Percentiles rank a stretch among this genome's conserved stretches.
These are phyloP conservation scores for Herpotrichia juniperi DNA, from an alignment of 2,329 filamentous ascomycete genomes.

Conservation along the genomic window DNA sequence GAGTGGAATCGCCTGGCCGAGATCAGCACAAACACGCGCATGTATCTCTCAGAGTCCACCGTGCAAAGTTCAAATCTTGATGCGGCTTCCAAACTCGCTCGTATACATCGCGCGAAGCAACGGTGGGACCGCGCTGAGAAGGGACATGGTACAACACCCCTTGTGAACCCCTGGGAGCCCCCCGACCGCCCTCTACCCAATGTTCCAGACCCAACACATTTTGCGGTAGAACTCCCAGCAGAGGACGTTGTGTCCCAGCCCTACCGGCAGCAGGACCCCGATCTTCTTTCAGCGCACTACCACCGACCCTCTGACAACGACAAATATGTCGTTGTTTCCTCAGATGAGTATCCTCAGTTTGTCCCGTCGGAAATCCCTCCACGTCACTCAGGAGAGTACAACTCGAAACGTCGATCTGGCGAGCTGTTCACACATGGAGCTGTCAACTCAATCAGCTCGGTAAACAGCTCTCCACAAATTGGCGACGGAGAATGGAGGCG, in stretches of 20 bases:
- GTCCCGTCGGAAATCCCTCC: constrained; percentile 40
- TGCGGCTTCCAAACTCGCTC: constrained; percentile 80
- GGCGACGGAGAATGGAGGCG: constrained; percentile 31
- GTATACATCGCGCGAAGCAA: constrained; percentile 77
- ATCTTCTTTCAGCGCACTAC: constrained; percentile 48
- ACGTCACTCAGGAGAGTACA: constrained; percentile 67
- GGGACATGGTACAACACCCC: constrained; percentile 22
- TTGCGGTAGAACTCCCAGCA: constrained; percentile 65
- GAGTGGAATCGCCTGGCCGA: constrained; percentile 95
- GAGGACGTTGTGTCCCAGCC: constrained; percentile 54
- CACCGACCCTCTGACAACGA: constrained; percentile 48
- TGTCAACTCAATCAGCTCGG: constrained; percentile 27
- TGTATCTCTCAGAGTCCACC: constrained; percentile 75
- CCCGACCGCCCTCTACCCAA: constrained; percentile 41
- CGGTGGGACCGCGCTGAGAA: constrained; percentile 63
- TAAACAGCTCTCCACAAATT: constrained; percentile 30
- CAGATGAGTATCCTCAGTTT: constrained; percentile 63
- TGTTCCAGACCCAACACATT: constrained; percentile 49
- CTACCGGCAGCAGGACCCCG: constrained; percentile 30
- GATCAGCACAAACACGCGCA: constrained; percentile 88
- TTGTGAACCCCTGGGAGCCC: constrained; percentile 33
- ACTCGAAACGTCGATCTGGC: constrained; percentile 53
- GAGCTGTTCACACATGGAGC: constrained; percentile 33
- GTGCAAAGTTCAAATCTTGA: constrained; percentile 80
- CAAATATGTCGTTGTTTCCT: constrained; percentile 62